These are phyloP conservation scores for Russula compacta DNA, from an alignment of 768 basidiomycete genomes.

Conservation along the genomic window DNA sequence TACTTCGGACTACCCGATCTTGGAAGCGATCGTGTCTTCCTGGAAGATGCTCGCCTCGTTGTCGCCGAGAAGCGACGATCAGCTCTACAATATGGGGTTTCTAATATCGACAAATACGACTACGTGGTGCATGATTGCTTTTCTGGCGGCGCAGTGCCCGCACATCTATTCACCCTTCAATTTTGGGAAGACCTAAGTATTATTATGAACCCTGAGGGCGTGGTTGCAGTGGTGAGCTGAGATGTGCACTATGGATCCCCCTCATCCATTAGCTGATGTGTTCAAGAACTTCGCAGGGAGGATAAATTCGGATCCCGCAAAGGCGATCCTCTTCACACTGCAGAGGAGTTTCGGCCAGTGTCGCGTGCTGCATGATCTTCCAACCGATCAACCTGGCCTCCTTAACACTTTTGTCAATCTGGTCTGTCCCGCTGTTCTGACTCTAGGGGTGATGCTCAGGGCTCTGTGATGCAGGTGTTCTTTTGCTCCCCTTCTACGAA, in stretches of 20 bases:
- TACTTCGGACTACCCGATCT: constrained; percentile 77
- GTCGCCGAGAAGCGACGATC: constrained; percentile 22
- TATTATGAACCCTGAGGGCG: constrained; percentile 58
- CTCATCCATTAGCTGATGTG: background rate
- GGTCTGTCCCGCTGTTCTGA: constrained; percentile 34
- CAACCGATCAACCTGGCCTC: constrained; percentile 38
- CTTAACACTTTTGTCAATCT: constrained; percentile 59
- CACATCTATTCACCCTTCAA: constrained; percentile 73
- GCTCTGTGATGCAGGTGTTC: constrained; percentile 48
- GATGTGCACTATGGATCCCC: background rate
- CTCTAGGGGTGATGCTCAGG: background rate
- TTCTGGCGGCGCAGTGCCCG: constrained; percentile 86
- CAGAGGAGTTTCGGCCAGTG: constrained; percentile 66
- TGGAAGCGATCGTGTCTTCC: constrained; percentile 47
- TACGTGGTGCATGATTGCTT: constrained; percentile 88
- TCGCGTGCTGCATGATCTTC: constrained; percentile 71
- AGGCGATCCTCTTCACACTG: constrained; percentile 62
- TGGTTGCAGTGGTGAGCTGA: constrained; percentile 67
- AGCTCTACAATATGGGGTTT: constrained; percentile 24
- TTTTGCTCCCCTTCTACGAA: constrained; percentile 59
- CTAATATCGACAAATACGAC: constrained; percentile 40
- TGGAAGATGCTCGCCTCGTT: constrained; percentile 60
- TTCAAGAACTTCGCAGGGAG: constrained; percentile 78
- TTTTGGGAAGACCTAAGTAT: constrained; percentile 70
- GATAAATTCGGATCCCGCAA: constrained; percentile 50